Evolutionary conservation across 2,329 filamentous ascomycete genomes (phyloP).

Genomic region (Cytospora piceicola): DNA sequence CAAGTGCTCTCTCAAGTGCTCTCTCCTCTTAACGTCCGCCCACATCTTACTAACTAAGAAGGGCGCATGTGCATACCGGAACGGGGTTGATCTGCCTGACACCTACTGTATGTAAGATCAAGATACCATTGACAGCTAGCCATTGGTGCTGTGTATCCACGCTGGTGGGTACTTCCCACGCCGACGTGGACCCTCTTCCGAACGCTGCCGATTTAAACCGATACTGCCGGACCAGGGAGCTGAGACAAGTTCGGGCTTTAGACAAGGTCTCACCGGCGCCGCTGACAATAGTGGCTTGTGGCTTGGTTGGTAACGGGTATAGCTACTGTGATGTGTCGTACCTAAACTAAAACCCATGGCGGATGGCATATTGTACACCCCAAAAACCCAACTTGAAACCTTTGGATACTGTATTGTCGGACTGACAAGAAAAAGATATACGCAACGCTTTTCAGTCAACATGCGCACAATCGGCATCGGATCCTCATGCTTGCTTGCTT

Average conservation of each 20-base stretch:
- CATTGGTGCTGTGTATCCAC: background rate
- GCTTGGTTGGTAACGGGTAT: background rate
- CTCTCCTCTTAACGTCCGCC: background rate
- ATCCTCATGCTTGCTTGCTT: background rate
- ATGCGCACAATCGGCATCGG: background rate
- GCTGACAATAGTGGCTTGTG: background rate
- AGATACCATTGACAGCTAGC: background rate
- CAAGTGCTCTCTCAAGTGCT: too few species aligned
- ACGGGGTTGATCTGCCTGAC: constrained; percentile 6
- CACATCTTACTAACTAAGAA: constrained; percentile 8
- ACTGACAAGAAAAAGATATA: background rate
- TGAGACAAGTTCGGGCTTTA: too few species aligned
- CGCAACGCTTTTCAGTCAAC: background rate
- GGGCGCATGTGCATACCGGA: constrained; percentile 19
- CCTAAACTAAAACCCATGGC: background rate
- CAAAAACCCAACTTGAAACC: background rate
- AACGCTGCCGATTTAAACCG: background rate
- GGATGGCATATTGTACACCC: background rate
- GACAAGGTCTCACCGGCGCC: too few species aligned
- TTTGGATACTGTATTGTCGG: background rate
- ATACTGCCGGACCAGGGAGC: background rate
- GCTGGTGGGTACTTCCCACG: background rate
- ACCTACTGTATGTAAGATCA: background rate
- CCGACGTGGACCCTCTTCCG: background rate
- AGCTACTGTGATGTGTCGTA: too few species aligned